Evolutionary conservation across 768 basidiomycete genomes (phyloP).

Genomic region (Podaxis mareebaensis): DNA sequence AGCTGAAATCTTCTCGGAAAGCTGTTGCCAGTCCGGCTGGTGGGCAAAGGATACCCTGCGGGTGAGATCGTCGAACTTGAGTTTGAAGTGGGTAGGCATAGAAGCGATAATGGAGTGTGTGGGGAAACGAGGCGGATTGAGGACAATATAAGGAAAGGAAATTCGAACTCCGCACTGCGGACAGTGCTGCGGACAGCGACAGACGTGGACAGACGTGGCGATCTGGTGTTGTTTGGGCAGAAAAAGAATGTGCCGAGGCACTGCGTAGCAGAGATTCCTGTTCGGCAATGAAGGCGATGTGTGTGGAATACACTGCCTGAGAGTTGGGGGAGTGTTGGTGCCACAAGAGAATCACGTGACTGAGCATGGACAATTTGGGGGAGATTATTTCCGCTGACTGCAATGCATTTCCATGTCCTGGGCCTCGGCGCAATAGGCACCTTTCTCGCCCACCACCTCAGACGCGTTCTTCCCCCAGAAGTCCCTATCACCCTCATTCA

Average conservation of each 20-base stretch:
- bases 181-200: constrained; percentile 30
- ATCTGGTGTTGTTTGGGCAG: not conserved
- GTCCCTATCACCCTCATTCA: constrained; percentile 72
- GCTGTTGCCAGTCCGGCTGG: constrained; percentile 55
- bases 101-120: constrained; percentile 22
- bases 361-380: not conserved
- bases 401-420: constrained; percentile 74
- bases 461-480: constrained; percentile 49
- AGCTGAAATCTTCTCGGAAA: constrained; percentile 55
- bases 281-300: too few species aligned
- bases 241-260: not conserved
- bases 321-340: not conserved
- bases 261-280: too few species aligned
- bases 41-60: constrained; percentile 57
- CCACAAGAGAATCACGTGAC: not conserved
- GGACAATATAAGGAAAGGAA: constrained; percentile 14
- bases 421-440: constrained; percentile 85
- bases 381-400: not conserved
- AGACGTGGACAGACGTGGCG: not conserved
- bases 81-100: constrained; percentile 66
- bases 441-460: constrained; percentile 79
- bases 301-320: too few species aligned
- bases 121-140: constrained; percentile 12
- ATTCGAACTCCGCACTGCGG: constrained; percentile 46
- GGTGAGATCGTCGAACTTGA: constrained; percentile 57